Base-by-base conservation (phyloP, 352 stramenopile species). In the Halophytophthora batemanensis region DNA sequence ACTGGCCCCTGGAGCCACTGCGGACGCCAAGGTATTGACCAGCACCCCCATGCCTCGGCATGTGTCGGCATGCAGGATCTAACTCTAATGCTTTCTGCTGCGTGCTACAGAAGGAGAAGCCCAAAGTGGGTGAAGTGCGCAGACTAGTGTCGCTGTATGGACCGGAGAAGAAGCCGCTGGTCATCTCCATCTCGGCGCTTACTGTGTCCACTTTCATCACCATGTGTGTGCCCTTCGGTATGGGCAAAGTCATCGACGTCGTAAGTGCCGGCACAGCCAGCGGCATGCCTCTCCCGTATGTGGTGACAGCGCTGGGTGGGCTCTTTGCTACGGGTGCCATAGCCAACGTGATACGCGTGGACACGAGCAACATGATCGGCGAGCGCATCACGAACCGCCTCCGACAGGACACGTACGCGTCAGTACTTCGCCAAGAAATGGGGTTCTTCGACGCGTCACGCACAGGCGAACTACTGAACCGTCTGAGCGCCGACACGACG, bases 391-490 rank as follows among this genome's bases (percentile, higher is more conserved):
- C 78, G 22, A 89, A 84, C 50, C 74, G 80, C 2, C 63, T 94
- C 21, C 69, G 84, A 36, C 82, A 91, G 56, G 69, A 82, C 47
- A 88, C 80, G 43, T 94, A 92, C 61, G 75, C 65, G 36, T 90
- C 81, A 11, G 87, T 94, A 43, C 39, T 94, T 45, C 63, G 57
- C 22, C 92, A 98, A 56, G 93, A 98, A 42, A 53, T 95, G 28
- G 74, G 70, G 11, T 98, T 97, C 68, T 98, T 98, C 40, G 93
- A 98, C 66, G 25, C 53, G 15, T 90, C 74, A 6, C 80, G 87
- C 48, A 96, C 88, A 2, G 93, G 93, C 10, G 92, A 98, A 51
- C 75, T 98, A 25, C 59, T 98, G 5, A 98, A 96, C 42, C 72
- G 92, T 0, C 60, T 98, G 10, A 92, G 90, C 29, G 82, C 87